phyloP scores from a whole-genome alignment of 2,329 filamentous ascomycete genomes.

The Ceratocystis smalleyi region DNA sequence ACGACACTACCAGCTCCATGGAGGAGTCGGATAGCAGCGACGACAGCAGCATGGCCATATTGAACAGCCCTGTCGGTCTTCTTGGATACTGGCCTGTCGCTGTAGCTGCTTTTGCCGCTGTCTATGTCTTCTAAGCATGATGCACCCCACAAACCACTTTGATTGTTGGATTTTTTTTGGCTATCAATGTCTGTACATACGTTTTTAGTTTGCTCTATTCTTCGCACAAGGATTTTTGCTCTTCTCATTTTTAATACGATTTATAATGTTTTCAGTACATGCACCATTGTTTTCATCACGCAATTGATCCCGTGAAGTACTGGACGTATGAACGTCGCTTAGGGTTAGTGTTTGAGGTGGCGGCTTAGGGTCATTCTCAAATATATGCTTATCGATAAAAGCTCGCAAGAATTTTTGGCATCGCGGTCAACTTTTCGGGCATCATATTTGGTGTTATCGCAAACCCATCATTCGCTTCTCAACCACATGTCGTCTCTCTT shows the following conservation, averaged over 20 bases:
- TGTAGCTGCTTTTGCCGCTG: conserved; percentile 30
- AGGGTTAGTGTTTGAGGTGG: background rate
- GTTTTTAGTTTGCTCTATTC: background rate
- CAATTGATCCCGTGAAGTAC: too few relatives aligned
- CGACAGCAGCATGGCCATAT: conserved; percentile 24
- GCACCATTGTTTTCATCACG: too few relatives aligned
- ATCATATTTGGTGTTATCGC: background rate
- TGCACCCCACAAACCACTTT: background rate
- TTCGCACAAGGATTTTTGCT: background rate
- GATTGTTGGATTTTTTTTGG: background rate
- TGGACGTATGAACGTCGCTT: too few relatives aligned
- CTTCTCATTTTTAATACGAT: background rate
- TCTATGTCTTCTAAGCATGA: conserved; percentile 21
- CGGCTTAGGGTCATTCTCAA: background rate
- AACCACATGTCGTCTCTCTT: background rate
- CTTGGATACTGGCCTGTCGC: conserved; percentile 37
- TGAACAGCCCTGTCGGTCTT: conserved; percentile 21
- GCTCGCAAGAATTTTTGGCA: background rate
- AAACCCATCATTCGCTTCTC: background rate
- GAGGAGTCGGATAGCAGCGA: conserved; percentile 20
- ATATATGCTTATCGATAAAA: conserved; percentile 4
- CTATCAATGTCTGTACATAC: background rate
- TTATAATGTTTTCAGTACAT: too few relatives aligned
- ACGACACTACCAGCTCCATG: conserved; percentile 41
- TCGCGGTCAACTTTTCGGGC: background rate